Conservation (phyloP, 2,329 filamentous ascomycete species). For the Talaromyces sp. region DNA sequence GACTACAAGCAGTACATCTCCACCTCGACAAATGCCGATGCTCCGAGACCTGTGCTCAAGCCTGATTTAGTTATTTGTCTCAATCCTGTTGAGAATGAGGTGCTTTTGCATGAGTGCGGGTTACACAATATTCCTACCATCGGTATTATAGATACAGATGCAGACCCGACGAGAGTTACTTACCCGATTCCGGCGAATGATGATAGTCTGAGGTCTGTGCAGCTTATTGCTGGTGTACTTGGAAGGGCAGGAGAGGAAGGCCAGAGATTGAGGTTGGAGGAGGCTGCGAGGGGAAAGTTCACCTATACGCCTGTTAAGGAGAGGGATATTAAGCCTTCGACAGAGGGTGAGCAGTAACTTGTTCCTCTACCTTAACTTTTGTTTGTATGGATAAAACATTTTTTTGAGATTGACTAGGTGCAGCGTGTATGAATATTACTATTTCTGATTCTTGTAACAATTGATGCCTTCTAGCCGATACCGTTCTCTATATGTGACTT, state of each 20-base stretch:
- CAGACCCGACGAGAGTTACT: constrained; percentile 87
- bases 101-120: constrained; percentile 86
- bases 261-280: constrained; percentile 62
- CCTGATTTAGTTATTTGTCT: constrained; percentile 90
- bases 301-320: constrained; percentile 48
- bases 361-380: not conserved
- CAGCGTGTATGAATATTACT: constrained; percentile 30
- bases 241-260: constrained; percentile 80
- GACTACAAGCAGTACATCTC: constrained; percentile 64
- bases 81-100: constrained; percentile 89
- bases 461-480: not conserved
- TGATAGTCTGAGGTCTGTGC: constrained; percentile 81
- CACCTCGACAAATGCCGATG: constrained; percentile 24
- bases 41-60: constrained; percentile 62
- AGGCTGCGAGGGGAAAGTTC: constrained; percentile 61
- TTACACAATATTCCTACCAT: constrained; percentile 87
- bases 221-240: constrained; percentile 79
- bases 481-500: not conserved
- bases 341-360: constrained; percentile 24
- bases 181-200: constrained; percentile 97
- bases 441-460: not conserved
- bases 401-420: not conserved
- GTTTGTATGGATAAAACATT: constrained; percentile 5
- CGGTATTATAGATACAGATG: constrained; percentile 89
- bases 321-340: constrained; percentile 20